These are phyloP conservation scores for Yamadazyma pseudoaaseri DNA, from an alignment of 1,139 yeast species.

Conservation along the genomic window DNA sequence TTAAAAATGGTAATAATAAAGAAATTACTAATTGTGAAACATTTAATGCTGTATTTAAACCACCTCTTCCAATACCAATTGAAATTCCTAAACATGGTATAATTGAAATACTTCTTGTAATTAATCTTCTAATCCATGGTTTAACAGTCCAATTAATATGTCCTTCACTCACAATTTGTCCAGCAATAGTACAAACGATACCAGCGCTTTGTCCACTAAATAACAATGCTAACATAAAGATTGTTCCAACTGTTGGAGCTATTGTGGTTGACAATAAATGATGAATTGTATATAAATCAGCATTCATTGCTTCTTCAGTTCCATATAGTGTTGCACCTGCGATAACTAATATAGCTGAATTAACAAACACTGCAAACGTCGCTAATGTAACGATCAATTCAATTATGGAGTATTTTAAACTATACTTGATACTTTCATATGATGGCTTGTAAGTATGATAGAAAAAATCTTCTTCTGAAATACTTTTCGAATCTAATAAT, in stretches of 20 bases:
- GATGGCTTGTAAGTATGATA: slow-evolving; percentile 59
- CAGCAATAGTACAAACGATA: slow-evolving; percentile 81
- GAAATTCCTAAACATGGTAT: slow-evolving; percentile 70
- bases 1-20: slow-evolving; percentile 66
- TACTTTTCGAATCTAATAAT: slow-evolving; percentile 46
- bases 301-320: slow-evolving; percentile 61
- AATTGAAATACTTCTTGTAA: slow-evolving; percentile 70
- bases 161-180: slow-evolving; percentile 80
- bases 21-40: slow-evolving; percentile 78
- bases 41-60: slow-evolving; percentile 63
- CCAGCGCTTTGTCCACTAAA: slow-evolving; percentile 85
- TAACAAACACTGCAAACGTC: slow-evolving; percentile 72
- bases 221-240: slow-evolving; percentile 71
- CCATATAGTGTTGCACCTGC: slow-evolving; percentile 69
- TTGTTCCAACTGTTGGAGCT: slow-evolving; percentile 68
- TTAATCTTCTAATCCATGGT: slow-evolving; percentile 71
- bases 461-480: slow-evolving; percentile 20
- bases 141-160: slow-evolving; percentile 69
- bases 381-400: slow-evolving; percentile 67
- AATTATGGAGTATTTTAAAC: slow-evolving; percentile 61
- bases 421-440: slow-evolving; percentile 61
- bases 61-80: slow-evolving; percentile 60
- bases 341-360: slow-evolving; percentile 70
- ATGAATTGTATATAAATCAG: slow-evolving; percentile 75
- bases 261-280: slow-evolving; percentile 57